phyloP scores from a whole-genome alignment of 306 rosid species.

The Glycyrrhiza uralensis region DNA sequence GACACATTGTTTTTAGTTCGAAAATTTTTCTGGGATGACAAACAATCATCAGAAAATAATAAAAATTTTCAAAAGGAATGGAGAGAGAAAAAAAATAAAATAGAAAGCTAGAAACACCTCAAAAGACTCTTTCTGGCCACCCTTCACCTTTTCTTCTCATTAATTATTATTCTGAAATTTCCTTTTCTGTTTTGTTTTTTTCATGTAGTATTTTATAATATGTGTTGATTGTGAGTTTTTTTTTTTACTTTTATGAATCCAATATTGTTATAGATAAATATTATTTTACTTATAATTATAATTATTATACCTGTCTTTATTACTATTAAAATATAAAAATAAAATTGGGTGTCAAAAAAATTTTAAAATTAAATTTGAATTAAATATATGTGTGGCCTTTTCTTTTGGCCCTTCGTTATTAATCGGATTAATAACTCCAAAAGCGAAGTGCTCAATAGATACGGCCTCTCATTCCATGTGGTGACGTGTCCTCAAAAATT shows the following conservation, averaged over 20 bases:
- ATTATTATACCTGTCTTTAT: background rate
- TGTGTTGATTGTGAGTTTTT: background rate
- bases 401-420: background rate
- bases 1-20: slow-evolving; percentile 21
- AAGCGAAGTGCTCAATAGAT: background rate
- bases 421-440: too few species aligned
- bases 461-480: background rate
- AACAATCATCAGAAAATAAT: slow-evolving; percentile 16
- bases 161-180: slow-evolving; percentile 5
- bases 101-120: background rate
- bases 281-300: background rate
- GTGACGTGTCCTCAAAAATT: slow-evolving; percentile 8
- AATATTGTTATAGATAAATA: too few species aligned
- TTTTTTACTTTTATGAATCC: background rate
- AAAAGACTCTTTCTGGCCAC: slow-evolving; percentile 20
- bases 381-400: background rate
- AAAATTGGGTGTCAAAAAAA: too few species aligned
- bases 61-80: background rate
- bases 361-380: background rate
- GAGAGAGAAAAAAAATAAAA: background rate
- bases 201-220: background rate
- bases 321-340: too few species aligned
- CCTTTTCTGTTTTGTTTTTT: background rate
- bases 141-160: background rate
- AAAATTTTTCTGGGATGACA: slow-evolving; percentile 31